Percentiles rank a stretch among this genome's conserved stretches.
Conservation (phyloP, 2,329 filamentous ascomycete species). For the Bipolaris victoriae region DNA sequence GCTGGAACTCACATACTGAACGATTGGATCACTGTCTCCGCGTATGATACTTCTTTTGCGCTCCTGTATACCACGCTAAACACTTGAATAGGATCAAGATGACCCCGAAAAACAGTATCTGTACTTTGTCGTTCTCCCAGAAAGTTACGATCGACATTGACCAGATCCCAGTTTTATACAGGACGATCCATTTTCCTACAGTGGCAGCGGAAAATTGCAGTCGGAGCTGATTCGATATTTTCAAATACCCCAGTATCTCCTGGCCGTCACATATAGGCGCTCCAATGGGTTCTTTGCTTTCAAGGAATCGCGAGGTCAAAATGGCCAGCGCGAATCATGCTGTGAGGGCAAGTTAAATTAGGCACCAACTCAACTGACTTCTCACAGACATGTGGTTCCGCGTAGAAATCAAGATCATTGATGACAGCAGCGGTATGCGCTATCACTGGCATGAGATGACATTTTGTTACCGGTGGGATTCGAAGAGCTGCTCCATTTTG, state of each 20-base stretch:
- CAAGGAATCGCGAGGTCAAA: slow-evolving; percentile 1
- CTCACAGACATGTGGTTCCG: slow-evolving; percentile 22
- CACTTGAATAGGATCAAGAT: not conserved
- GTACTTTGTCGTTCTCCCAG: not conserved
- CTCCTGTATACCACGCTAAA: not conserved
- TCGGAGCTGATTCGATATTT: slow-evolving; percentile 18
- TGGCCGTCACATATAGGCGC: slow-evolving; percentile 17
- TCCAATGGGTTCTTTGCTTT: slow-evolving; percentile 28
- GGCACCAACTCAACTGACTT: not conserved
- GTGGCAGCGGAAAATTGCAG: slow-evolving; percentile 13
- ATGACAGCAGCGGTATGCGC: not conserved
- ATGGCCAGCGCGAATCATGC: slow-evolving; percentile 9
- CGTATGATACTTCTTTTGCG: not conserved
- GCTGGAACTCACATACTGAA: not conserved
- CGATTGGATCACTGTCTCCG: not conserved
- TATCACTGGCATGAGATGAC: slow-evolving; percentile 31
- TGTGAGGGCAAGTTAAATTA: slow-evolving; percentile 1
- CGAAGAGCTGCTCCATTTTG: slow-evolving; percentile 4
- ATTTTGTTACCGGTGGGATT: slow-evolving; percentile 19
- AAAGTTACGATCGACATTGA: not conserved
- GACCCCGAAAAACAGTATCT: not conserved
- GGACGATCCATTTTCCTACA: not conserved
- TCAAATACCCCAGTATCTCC: slow-evolving; percentile 15
- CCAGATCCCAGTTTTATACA: not conserved
- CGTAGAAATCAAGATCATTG: slow-evolving; percentile 17